These are phyloP conservation scores for Pseudozyma flocculosa DNA, from an alignment of 1,284 basidiomycete species.

Conservation along the genomic window DNA sequence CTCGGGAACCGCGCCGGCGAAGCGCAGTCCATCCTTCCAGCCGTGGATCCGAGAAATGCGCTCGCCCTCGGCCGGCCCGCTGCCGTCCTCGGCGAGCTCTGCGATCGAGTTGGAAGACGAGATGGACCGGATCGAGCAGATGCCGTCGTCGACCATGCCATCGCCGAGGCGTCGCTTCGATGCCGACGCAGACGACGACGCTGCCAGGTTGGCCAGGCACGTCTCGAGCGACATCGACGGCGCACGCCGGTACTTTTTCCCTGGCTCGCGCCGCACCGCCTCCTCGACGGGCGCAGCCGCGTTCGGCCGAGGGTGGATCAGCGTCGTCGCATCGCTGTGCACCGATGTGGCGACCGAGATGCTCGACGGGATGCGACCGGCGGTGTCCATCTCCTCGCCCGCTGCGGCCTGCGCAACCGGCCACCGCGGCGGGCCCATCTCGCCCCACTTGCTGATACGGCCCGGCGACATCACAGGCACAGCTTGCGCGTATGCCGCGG, in stretches of 20 bases:
- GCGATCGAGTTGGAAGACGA: constrained; percentile 24
- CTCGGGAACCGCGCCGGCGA: constrained; percentile 21
- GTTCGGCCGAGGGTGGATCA: constrained; percentile 16
- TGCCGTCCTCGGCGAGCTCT: constrained; percentile 5
- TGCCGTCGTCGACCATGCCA: constrained; percentile 21
- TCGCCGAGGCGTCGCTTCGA: constrained; percentile 23
- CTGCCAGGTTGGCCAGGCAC: constrained; percentile 27
- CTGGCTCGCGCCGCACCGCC: constrained; percentile 7
- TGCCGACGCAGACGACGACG: constrained; percentile 7
- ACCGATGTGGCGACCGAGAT: constrained; percentile 24
- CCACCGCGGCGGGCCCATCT: constrained; percentile 37
- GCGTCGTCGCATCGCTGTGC: constrained; percentile 32
- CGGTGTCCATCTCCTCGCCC: not conserved
- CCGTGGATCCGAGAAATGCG: constrained; percentile 14
- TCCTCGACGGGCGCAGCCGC: not conserved
- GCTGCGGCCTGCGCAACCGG: constrained; percentile 4
- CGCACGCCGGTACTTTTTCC: constrained; percentile 14
- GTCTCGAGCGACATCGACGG: constrained; percentile 35
- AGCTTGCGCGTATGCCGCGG: too few species aligned
- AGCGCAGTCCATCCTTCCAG: constrained; percentile 35
- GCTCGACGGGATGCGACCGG: constrained; percentile 12
- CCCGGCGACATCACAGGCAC: constrained; percentile 17
- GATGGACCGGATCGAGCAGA: constrained; percentile 26
- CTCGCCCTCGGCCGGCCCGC: not conserved
- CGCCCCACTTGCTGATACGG: constrained; percentile 36